Evolutionary conservation across 257 asterid genomes (phyloP).

Genomic region (Thymus mandschuricus): DNA sequence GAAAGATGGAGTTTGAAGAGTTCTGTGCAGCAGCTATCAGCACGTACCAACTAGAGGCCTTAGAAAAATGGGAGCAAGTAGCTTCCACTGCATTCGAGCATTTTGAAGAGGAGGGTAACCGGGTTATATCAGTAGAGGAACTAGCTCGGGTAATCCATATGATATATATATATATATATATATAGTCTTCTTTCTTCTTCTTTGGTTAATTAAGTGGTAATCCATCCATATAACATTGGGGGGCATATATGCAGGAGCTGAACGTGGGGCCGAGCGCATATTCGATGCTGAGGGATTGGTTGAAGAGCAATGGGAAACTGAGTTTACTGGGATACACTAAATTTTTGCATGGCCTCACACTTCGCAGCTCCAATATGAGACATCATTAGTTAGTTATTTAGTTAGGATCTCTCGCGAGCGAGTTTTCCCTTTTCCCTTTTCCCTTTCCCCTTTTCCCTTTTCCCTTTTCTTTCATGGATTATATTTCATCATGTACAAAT

Average conservation of each 20-base stretch:
- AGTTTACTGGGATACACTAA: conserved; percentile 80
- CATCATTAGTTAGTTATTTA: conserved; percentile 47
- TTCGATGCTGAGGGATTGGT: conserved; percentile 79
- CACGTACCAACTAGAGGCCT: conserved; percentile 87
- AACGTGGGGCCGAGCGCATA: conserved; percentile 76
- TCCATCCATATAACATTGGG: neutral
- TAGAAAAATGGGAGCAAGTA: conserved; percentile 79
- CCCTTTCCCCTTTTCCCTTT: neutral
- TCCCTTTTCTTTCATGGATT: neutral
- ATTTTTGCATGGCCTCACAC: conserved; percentile 91
- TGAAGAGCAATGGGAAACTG: conserved; percentile 73
- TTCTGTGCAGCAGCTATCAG: conserved; percentile 90
- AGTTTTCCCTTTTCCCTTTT: neutral
- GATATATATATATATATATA: neutral
- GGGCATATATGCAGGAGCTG: conserved; percentile 61
- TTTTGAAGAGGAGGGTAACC: conserved; percentile 83
- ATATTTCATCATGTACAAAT: conserved; percentile 31
- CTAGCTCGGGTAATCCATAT: conserved; percentile 66
- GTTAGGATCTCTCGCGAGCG: neutral
- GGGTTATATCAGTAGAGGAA: conserved; percentile 78
- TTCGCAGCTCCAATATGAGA: conserved; percentile 74
- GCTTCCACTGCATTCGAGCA: conserved; percentile 72
- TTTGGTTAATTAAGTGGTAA: no score
- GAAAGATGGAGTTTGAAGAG: conserved; percentile 84
- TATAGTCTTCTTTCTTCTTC: no score